A percentile compares a stretch with the other conserved stretches of the same genome.
Conservation (phyloP, 805 yeast genomes). For the Monosporozyma yasuniensis region DNA sequence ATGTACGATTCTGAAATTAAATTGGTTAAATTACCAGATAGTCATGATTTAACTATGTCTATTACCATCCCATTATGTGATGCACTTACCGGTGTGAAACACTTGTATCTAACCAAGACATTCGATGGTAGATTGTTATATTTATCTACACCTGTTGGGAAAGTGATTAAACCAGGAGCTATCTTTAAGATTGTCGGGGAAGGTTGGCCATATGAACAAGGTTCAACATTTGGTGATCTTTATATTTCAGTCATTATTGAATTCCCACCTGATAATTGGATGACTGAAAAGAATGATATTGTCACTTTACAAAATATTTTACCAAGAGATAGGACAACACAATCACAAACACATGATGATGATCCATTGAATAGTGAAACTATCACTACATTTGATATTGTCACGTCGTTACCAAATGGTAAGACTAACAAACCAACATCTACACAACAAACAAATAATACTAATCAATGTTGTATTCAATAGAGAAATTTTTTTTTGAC, state of each 20-base stretch:
- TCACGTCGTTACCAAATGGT: slow-evolving; percentile 8
- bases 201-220: slow-evolving; percentile 63
- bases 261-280: slow-evolving; percentile 84
- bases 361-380: slow-evolving; percentile 26
- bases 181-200: slow-evolving; percentile 54
- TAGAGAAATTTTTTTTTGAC: no score
- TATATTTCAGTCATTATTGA: slow-evolving; percentile 62
- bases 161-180: slow-evolving; percentile 73
- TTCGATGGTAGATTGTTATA: slow-evolving; percentile 71
- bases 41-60: slow-evolving; percentile 53
- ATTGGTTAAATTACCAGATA: slow-evolving; percentile 39
- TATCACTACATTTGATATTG: slow-evolving; percentile 21
- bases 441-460: background rate
- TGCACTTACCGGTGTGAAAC: slow-evolving; percentile 72
- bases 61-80: slow-evolving; percentile 62
- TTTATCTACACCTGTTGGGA: slow-evolving; percentile 62
- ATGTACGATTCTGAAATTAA: slow-evolving; percentile 26
- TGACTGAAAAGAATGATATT: slow-evolving; percentile 60
- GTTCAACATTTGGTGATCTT: slow-evolving; percentile 52
- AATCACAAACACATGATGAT: slow-evolving; percentile 12
- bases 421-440: background rate
- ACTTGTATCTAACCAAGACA: slow-evolving; percentile 54
- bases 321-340: slow-evolving; percentile 28
- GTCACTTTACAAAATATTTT: slow-evolving; percentile 44
- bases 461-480: background rate